phyloP scores from a whole-genome alignment of 345 rosid genomes.

The Brassica nigra region DNA sequence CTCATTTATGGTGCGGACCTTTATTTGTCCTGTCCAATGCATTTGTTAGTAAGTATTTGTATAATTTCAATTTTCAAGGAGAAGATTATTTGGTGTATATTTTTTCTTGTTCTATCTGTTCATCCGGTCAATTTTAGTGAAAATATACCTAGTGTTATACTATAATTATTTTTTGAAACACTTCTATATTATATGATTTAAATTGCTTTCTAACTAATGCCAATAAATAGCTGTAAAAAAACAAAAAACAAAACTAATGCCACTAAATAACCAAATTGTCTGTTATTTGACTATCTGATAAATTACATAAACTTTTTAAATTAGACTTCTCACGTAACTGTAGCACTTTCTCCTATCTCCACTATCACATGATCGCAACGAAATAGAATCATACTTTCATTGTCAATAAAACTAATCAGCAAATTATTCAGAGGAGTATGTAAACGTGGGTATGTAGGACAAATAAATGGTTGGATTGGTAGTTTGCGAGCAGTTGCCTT shows the following conservation, averaged over 20 bases:
- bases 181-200: no score
- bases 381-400: not conserved
- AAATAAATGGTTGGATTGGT: constrained; percentile 37
- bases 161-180: no score
- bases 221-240: no score
- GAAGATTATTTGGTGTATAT: constrained; percentile 19
- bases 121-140: no score
- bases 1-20: constrained; percentile 44
- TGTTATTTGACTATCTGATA: no score
- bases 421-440: constrained; percentile 5
- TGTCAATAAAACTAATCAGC: not conserved
- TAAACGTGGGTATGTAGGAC: constrained; percentile 27
- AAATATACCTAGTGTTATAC: no score
- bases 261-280: not conserved
- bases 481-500: constrained; percentile 32
- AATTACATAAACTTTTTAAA: no score
- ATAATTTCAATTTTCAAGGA: constrained; percentile 36
- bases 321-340: not conserved
- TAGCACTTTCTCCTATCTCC: not conserved
- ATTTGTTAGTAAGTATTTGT: constrained; percentile 21
- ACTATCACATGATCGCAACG: not conserved
- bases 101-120: not conserved
- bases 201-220: no score
- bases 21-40: constrained; percentile 39
- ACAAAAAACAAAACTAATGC: no score